phyloP scores from a whole-genome alignment of 768 basidiomycete species.

The Agaricus blazei region DNA sequence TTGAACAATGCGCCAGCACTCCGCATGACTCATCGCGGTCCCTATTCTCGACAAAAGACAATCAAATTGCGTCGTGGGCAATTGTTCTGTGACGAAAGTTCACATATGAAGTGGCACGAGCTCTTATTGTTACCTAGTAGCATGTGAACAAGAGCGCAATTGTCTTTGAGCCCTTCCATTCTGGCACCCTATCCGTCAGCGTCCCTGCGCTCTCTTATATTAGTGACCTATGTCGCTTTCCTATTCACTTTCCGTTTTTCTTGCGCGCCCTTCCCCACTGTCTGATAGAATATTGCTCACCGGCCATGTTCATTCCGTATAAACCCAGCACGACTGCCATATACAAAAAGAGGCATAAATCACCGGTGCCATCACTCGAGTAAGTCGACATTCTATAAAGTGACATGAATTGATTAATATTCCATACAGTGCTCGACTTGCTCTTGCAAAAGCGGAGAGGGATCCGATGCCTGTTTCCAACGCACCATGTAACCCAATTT shows the following conservation, averaged over 20 bases:
- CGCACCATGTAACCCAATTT: not conserved
- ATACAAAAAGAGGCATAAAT: constrained; percentile 1
- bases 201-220: no score
- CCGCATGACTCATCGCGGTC: no score
- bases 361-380: constrained; percentile 1
- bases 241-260: no score
- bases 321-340: not conserved
- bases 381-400: not conserved
- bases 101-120: not conserved
- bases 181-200: not conserved
- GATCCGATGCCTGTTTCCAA: not conserved
- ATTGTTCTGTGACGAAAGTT: not conserved
- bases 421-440: not conserved
- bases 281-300: no score
- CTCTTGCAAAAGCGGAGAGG: constrained; percentile 1
- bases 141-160: not conserved
- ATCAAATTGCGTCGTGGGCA: not conserved
- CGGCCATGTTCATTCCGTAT: not conserved
- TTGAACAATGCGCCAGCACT: no score
- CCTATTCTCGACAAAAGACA: not conserved
- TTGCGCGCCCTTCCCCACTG: no score
- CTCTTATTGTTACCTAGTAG: constrained; percentile 1
- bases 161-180: not conserved
- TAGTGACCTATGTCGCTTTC: not conserved
- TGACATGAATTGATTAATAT: not conserved